Conservation (phyloP, 176 grass and related monocot genomes). For the Lolium perenne region DNA sequence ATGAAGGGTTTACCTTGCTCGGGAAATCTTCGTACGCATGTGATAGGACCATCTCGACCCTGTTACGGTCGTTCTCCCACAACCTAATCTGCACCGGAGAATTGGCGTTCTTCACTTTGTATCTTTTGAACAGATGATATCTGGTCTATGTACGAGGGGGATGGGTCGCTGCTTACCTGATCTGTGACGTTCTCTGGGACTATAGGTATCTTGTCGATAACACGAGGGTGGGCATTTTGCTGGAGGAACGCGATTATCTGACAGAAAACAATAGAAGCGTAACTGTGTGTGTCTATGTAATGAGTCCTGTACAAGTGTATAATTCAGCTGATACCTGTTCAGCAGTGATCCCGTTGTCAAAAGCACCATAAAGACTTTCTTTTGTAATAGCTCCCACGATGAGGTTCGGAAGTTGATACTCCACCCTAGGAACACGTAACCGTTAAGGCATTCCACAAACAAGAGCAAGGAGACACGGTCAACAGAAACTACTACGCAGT, state of each 20-base stretch:
- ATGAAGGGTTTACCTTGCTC: conserved; percentile 38
- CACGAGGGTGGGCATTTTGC: conserved; percentile 89
- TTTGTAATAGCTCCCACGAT: conserved; percentile 91
- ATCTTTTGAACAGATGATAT: neutral
- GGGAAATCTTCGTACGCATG: conserved; percentile 95
- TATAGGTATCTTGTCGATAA: conserved; percentile 68
- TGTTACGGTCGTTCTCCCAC: conserved; percentile 89
- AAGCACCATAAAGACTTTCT: conserved; percentile 93
- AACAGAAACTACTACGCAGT: neutral
- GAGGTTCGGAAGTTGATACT: conserved; percentile 95
- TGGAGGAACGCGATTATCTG: conserved; percentile 95
- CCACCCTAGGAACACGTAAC: conserved; percentile 58
- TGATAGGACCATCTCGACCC: conserved; percentile 69
- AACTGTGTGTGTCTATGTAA: conserved; percentile 12
- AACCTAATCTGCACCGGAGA: conserved; percentile 70
- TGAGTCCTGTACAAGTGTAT: neutral
- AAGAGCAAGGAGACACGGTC: conserved; percentile 22
- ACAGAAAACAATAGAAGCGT: neutral
- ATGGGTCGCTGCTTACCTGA: conserved; percentile 52
- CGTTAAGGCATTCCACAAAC: conserved; percentile 9
- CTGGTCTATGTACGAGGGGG: neutral
- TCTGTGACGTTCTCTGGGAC: conserved; percentile 87
- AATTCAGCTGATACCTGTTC: conserved; percentile 70
- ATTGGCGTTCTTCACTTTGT: conserved; percentile 1
- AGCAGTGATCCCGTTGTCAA: conserved; percentile 90